Evolutionary conservation across 768 basidiomycete genomes (phyloP), one percentile per base, ranked within the genome.

Genomic region (Trametes maxima): DNA sequence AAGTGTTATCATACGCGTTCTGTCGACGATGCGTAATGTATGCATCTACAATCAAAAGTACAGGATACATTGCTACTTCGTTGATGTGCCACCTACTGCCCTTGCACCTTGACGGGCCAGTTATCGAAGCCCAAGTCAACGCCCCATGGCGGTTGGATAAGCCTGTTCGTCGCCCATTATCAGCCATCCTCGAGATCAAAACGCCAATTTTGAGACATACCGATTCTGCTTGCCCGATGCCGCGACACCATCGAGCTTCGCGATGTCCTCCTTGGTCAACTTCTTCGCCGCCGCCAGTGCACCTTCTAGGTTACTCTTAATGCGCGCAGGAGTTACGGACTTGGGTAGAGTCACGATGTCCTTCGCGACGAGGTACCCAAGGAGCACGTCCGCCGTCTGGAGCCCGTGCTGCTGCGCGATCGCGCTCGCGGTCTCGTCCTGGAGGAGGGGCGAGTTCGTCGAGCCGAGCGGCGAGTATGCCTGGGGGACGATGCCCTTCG

Each of bases 401-500:
- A 88, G 71, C 1, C 70, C 72, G 69, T 87, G 77, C 70, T 85
- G 86, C 60, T 75, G 68, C 1, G 89, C 90, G 59, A 94, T 80
- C 65, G 79, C 77, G 3, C 75, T 63, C 8, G 89, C 85, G 3
- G 80, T 77, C 52, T 85, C 82, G 66, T 94, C 90, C 6, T 69
- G 70, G 36, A 93, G 71, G 7, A 94, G 75, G 8, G 88, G 89
- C 1, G 88, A 83, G 66, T 81, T 80, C 12, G 84, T 79, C 10
- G 86, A 89, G 37, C 87, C 91, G 14, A 94, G 83, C 10, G 93
- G 92, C 8, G 89, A 93, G 72, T 90, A 94, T 0, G 92, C 92
- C 71, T 92, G 81, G 0, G 89, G 79, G 51, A 86, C 75, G 67
- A 94, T 93, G 19, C 77, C 79, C 70, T 92, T 85, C 17, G 80